phyloP scores from a whole-genome alignment of 495 filamentous ascomycete species.

The Neurospora tetraspora region DNA sequence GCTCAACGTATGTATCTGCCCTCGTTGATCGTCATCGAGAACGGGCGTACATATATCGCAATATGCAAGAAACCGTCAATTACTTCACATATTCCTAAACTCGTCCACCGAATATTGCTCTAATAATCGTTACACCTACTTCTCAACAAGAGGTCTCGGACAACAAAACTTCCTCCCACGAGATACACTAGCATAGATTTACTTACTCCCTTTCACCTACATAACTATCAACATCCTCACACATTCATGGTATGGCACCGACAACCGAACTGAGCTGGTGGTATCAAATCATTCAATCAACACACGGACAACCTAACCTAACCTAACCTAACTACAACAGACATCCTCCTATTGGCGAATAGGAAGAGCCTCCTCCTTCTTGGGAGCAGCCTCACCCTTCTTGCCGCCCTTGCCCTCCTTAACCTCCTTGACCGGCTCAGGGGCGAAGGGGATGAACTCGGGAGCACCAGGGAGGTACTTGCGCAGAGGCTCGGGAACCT shows the following conservation, averaged over 20 bases:
- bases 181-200: not conserved
- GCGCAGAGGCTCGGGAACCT: constrained; percentile 74
- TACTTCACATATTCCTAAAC: not conserved
- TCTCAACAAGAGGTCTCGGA: not conserved
- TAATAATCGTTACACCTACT: not conserved
- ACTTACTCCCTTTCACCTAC: not conserved
- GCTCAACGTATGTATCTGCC: not conserved
- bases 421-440: constrained; percentile 22
- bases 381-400: constrained; percentile 18
- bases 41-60: not conserved
- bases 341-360: constrained; percentile 8
- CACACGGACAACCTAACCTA: not conserved
- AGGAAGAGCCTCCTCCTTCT: constrained; percentile 27
- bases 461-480: constrained; percentile 84
- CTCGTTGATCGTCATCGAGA: not conserved
- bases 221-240: not conserved
- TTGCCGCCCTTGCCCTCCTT: constrained; percentile 6
- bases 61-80: not conserved
- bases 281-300: not conserved
- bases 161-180: not conserved
- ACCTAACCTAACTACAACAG: not conserved
- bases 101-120: not conserved
- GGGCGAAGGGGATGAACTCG: constrained; percentile 79
- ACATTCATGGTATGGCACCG: not conserved
- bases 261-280: not conserved